Evolutionary conservation across 495 filamentous ascomycete species (phyloP), one percentile per base, ranked within the genome.

Genomic region (Wilcoxina mikolae): DNA sequence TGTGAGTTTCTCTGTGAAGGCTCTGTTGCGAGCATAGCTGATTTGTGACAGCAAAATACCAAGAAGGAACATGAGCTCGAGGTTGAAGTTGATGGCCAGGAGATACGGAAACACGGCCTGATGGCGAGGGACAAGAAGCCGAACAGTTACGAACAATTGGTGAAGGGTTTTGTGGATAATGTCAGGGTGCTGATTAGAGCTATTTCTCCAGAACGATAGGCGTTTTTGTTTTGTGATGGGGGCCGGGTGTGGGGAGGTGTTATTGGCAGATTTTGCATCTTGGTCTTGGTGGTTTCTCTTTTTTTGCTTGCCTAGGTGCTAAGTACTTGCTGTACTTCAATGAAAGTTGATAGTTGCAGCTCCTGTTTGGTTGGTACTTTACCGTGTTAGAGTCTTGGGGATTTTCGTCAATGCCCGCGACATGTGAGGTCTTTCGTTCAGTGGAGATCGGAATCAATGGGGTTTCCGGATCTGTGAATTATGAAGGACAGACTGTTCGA

Each of bases 11-110:
- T 18, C 26, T 24, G n/a, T n/a, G n/a, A n/a, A n/a, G n/a, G n/a
- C n/a, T n/a, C n/a, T n/a, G n/a, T n/a, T n/a, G n/a, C n/a, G n/a
- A n/a, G 47, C 23, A 15, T 11, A 24, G 9, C 28, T 52, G n/a
- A 52, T 17, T n/a, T 41, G 4, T 44, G 42, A 65, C 58, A 75
- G 73, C 65, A 56, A 70, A 76, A 63, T 59, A 68, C 47, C 61
- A 62, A 83, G 9, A 90, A 88, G 58, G 82, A 87, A 53, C 87
- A 94, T 64, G 89, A 95, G 65, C 76, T 94, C 7, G 89, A 95
- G 63, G 74, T 95, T 38, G 89, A 95, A 68, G 63, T 94, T 5
- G 81, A 81, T 11, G 76, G 80, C 0, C 72, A 69, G 3, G 77
- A 78, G 41, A 62, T 94, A 18, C 74, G 81, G 29, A 76, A 81